Conservation (phyloP, 2,329 filamentous ascomycete species). For the Alternaria atra region DNA sequence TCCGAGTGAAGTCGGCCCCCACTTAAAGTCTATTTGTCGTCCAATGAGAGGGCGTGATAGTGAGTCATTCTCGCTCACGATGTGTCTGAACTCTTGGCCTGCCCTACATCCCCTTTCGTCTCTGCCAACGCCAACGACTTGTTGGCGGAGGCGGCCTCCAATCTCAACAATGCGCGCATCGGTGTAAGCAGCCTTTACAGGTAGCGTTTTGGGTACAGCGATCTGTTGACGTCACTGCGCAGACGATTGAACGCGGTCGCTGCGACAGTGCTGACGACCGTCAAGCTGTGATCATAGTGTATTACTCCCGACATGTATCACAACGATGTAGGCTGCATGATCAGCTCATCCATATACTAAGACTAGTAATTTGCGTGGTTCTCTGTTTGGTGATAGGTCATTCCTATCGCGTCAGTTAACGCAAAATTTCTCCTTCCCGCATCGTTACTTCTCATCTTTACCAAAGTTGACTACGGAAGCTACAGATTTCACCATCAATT, state of each 20-base stretch:
- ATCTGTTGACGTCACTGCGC: background rate
- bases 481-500: background rate
- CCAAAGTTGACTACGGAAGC: no score
- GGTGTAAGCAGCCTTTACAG: background rate
- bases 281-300: background rate
- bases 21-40: background rate
- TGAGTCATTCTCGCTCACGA: constrained; percentile 32
- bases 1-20: background rate
- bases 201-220: background rate
- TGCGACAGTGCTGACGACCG: background rate
- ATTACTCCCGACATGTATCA: background rate
- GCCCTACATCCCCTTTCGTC: background rate
- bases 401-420: background rate
- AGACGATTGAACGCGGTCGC: background rate
- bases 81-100: constrained; percentile 10
- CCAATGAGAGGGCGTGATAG: constrained; percentile 14
- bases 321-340: background rate
- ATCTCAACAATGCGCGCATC: background rate
- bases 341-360: background rate
- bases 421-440: background rate
- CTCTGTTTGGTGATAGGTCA: background rate
- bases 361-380: background rate
- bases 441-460: background rate
- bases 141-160: background rate
- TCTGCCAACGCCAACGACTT: background rate